Evolutionary conservation across 2,329 filamentous ascomycete genomes (phyloP).

Genomic region (Aspergillus niger): DNA sequence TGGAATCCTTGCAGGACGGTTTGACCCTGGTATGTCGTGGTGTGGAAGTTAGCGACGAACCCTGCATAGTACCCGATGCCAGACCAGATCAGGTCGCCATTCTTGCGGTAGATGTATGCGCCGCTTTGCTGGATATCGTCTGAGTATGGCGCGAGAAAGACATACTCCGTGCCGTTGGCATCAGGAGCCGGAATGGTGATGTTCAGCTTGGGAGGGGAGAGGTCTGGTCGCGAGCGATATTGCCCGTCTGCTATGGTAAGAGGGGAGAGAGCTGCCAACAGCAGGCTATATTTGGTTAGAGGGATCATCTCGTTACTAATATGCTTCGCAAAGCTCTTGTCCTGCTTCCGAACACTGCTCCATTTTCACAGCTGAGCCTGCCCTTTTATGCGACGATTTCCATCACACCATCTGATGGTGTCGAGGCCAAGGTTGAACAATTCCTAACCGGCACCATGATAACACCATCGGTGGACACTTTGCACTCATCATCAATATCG

Average conservation of each 20-base stretch:
- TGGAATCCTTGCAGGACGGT: constrained; percentile 59
- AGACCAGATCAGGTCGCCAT: constrained; percentile 61
- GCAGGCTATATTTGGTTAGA: constrained; percentile 10
- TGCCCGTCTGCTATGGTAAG: constrained; percentile 43
- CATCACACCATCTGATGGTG: neutral
- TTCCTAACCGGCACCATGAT: neutral
- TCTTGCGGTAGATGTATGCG: constrained; percentile 58
- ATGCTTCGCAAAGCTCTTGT: neutral
- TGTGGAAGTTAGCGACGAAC: constrained; percentile 57
- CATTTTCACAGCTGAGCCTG: too few relatives aligned
- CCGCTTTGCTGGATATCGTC: constrained; percentile 52
- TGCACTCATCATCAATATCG: neutral
- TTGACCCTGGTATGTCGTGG: constrained; percentile 52
- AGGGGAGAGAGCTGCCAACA: constrained; percentile 18
- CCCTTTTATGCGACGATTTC: neutral
- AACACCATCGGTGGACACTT: neutral
- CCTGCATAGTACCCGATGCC: constrained; percentile 56
- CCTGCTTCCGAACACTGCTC: too few relatives aligned
- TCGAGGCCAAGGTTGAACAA: too few relatives aligned
- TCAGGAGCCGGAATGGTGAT: constrained; percentile 42
- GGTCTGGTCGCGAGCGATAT: constrained; percentile 51
- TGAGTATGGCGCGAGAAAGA: constrained; percentile 42
- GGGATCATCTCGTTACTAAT: neutral
- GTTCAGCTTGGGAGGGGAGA: constrained; percentile 47
- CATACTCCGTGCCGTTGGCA: constrained; percentile 39